A percentile compares a stretch with the other conserved stretches of the same genome.
phyloP scores from a whole-genome alignment of 257 asterid genomes.

The Solanum chiquidenum region DNA sequence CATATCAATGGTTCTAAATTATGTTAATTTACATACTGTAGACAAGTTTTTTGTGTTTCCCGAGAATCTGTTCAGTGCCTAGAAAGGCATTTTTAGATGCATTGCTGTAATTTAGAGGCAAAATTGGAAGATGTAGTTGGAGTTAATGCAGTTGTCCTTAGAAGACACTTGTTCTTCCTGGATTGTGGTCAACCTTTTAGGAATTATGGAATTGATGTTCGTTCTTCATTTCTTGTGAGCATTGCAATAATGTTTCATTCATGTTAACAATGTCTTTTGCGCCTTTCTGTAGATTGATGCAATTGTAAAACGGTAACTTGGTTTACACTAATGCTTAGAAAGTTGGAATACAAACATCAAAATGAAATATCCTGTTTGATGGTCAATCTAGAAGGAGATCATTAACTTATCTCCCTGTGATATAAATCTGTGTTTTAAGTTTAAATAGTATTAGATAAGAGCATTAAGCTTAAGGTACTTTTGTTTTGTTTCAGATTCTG shows the following conservation, averaged over 20 bases:
- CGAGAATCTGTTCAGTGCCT: not conserved
- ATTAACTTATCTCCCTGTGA: not conserved
- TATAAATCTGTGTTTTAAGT: not conserved
- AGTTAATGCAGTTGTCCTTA: not conserved
- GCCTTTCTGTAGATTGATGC: not conserved
- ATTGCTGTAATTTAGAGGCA: not conserved
- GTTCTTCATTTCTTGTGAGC: not conserved
- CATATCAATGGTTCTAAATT: not conserved
- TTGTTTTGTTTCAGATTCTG: constrained; percentile 32
- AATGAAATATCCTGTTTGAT: not conserved
- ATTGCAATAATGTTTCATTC: not conserved
- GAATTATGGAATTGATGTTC: not conserved
- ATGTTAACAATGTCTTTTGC: not conserved
- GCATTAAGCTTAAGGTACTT: not conserved
- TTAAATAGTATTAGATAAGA: not conserved
- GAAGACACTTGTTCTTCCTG: not conserved
- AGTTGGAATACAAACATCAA: not conserved
- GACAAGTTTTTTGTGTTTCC: not conserved
- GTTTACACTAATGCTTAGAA: not conserved
- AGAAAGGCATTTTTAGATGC: not conserved
- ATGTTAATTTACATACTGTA: not conserved
- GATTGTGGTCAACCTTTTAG: not conserved
- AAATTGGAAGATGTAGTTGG: not conserved
- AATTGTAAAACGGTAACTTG: not conserved
- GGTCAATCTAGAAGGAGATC: not conserved